Conservation (phyloP, 176 grass and related monocot genomes). For the Triticum monococcum region DNA sequence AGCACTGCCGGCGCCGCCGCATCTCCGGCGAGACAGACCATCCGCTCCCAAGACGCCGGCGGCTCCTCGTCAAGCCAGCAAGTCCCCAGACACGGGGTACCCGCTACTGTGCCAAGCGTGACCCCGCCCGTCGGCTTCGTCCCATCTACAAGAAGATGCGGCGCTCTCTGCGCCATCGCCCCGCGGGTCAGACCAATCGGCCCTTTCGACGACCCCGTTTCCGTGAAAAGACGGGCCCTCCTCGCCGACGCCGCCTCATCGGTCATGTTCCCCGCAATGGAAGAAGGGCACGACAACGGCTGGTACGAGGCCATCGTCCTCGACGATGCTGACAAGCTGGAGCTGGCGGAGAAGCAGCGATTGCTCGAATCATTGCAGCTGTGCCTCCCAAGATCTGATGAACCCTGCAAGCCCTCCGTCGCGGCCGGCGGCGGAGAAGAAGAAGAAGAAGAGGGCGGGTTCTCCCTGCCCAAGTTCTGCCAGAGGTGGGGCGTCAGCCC, state of each 20-base stretch:
- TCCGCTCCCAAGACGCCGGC: background rate
- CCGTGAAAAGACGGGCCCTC: background rate
- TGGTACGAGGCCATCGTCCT: constrained; percentile 14
- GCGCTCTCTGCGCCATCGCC: background rate
- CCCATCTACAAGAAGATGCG: background rate
- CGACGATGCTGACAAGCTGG: background rate
- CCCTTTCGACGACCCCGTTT: background rate
- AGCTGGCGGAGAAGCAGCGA: background rate
- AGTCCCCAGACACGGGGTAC: background rate
- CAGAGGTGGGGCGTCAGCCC: background rate
- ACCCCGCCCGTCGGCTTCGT: background rate
- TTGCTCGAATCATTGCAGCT: background rate
- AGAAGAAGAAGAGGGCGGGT: background rate
- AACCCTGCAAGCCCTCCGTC: background rate
- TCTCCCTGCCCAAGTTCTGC: background rate
- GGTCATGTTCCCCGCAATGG: constrained; percentile 6
- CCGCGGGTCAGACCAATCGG: background rate
- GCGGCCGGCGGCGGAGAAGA: background rate
- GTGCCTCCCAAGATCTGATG: background rate
- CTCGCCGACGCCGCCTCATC: background rate
- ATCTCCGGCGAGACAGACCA: background rate
- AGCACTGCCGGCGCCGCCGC: background rate
- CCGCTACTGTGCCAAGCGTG: background rate
- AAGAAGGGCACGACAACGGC: constrained; percentile 14
- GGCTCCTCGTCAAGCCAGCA: background rate